phyloP scores from a whole-genome alignment of 2,329 filamentous ascomycete genomes.

The Hymenoscyphus infarciens region DNA sequence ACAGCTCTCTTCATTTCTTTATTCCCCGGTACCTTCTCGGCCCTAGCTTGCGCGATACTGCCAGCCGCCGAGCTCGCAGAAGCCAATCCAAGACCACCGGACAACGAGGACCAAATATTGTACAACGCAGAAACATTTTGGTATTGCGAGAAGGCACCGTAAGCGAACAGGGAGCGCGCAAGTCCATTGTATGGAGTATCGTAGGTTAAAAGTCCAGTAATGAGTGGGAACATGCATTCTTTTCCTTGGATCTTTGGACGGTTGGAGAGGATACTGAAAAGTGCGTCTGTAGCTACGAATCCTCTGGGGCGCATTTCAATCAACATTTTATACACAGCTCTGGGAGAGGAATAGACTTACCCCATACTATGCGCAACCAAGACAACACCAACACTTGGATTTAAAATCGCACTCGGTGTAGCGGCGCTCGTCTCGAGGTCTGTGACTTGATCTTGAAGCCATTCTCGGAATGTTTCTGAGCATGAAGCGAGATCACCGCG shows the following conservation, averaged over 20 bases:
- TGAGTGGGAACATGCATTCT: slow-evolving; percentile 60
- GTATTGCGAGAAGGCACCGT: slow-evolving; percentile 58
- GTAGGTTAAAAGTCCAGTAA: slow-evolving; percentile 77
- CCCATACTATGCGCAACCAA: slow-evolving; percentile 83
- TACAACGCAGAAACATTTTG: slow-evolving; percentile 54
- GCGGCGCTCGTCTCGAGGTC: slow-evolving; percentile 69
- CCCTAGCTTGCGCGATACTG: slow-evolving; percentile 24
- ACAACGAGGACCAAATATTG: slow-evolving; percentile 54
- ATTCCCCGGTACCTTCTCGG: slow-evolving; percentile 5
- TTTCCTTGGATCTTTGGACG: slow-evolving; percentile 42
- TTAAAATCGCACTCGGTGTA: slow-evolving; percentile 72
- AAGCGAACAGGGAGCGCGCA: slow-evolving; percentile 56
- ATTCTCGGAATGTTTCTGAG: slow-evolving; percentile 52
- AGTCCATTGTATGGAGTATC: slow-evolving; percentile 79
- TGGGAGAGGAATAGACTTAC: slow-evolving; percentile 35
- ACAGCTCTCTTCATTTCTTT: slow-evolving; percentile 16
- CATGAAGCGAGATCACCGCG: slow-evolving; percentile 60
- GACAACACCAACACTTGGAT: slow-evolving; percentile 76
- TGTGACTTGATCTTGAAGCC: slow-evolving; percentile 77
- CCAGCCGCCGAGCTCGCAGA: slow-evolving; percentile 19
- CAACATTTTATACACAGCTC: not conserved
- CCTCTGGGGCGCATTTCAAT: slow-evolving; percentile 42
- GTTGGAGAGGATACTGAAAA: slow-evolving; percentile 52
- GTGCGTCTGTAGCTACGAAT: slow-evolving; percentile 77
- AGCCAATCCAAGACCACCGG: slow-evolving; percentile 41